These are phyloP conservation scores for Draba incana DNA, from an alignment of 345 rosid genomes.

Conservation along the genomic window DNA sequence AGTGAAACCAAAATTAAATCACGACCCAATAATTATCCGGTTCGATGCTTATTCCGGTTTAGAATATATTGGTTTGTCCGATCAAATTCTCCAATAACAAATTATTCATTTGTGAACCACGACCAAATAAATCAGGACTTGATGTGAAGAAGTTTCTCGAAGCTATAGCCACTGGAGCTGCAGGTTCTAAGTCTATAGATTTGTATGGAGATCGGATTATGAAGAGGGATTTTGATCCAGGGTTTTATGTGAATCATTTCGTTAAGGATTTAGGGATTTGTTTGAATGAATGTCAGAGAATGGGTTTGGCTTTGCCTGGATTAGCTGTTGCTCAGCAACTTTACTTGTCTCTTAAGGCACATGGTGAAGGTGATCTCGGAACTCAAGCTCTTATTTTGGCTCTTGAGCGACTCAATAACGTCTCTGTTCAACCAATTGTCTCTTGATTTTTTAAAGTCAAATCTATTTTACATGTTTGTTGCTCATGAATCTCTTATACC, in stretches of 20 bases:
- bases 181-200: slow-evolving; percentile 75
- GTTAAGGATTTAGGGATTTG: slow-evolving; percentile 91
- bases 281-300: slow-evolving; percentile 74
- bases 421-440: too few species aligned
- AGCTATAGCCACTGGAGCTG: slow-evolving; percentile 73
- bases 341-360: slow-evolving; percentile 89
- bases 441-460: not conserved
- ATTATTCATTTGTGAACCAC: too few species aligned
- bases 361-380: slow-evolving; percentile 78
- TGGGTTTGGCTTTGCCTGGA: slow-evolving; percentile 92
- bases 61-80: too few species aligned
- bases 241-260: slow-evolving; percentile 86
- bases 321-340: slow-evolving; percentile 89
- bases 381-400: slow-evolving; percentile 82
- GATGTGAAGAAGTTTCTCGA: slow-evolving; percentile 60
- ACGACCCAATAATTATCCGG: too few species aligned
- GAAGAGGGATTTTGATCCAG: slow-evolving; percentile 80
- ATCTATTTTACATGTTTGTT: too few species aligned
- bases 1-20: too few species aligned
- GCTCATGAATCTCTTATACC: not conserved
- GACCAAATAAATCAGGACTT: slow-evolving; percentile 85
- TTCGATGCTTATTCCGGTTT: too few species aligned
- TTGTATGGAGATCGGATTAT: slow-evolving; percentile 65
- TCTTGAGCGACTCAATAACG: slow-evolving; percentile 75
- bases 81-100: too few species aligned